phyloP scores from a whole-genome alignment of 2,329 filamentous ascomycete species.

The Cordyceps tenuipes region DNA sequence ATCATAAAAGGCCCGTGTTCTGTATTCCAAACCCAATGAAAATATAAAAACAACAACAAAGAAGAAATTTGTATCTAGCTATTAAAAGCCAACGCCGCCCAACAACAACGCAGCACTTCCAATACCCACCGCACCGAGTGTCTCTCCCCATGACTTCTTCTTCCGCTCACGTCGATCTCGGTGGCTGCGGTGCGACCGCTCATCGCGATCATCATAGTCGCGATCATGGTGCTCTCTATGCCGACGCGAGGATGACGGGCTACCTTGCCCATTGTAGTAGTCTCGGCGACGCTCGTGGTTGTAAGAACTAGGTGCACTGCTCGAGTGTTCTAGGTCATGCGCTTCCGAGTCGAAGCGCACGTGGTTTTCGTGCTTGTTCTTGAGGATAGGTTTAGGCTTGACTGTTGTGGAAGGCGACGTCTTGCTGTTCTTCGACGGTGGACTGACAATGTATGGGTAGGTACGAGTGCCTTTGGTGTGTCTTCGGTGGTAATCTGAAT shows the following conservation, averaged over 20 bases:
- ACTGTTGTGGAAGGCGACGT: constrained; percentile 28
- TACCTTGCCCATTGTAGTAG: constrained; percentile 17
- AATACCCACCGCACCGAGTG: constrained; percentile 49
- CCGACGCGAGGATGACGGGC: constrained; percentile 6
- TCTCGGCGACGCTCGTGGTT: constrained; percentile 25
- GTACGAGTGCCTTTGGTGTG: constrained; percentile 23
- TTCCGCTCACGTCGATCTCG: constrained; percentile 24
- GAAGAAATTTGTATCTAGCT: background rate
- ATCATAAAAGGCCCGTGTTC: too few species aligned
- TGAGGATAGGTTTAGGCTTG: constrained; percentile 50
- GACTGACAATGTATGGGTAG: constrained; percentile 29
- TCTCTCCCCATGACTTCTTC: constrained; percentile 43
- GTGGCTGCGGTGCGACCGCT: constrained; percentile 28
- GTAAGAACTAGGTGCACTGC: constrained; percentile 20
- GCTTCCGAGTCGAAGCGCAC: constrained; percentile 45
- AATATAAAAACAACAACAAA: background rate
- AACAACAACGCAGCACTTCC: constrained; percentile 53
- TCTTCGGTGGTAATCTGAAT: constrained; percentile 24
- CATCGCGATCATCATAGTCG: constrained; percentile 17
- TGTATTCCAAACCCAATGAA: background rate
- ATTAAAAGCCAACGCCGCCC: constrained; percentile 34
- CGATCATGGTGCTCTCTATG: constrained; percentile 18
- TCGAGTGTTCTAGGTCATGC: constrained; percentile 32
- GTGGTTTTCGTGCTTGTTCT: constrained; percentile 51
- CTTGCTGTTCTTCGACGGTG: constrained; percentile 23